These are phyloP conservation scores for Cercospora janseana DNA, from an alignment of 2,329 filamentous ascomycete genomes.

Conservation along the genomic window DNA sequence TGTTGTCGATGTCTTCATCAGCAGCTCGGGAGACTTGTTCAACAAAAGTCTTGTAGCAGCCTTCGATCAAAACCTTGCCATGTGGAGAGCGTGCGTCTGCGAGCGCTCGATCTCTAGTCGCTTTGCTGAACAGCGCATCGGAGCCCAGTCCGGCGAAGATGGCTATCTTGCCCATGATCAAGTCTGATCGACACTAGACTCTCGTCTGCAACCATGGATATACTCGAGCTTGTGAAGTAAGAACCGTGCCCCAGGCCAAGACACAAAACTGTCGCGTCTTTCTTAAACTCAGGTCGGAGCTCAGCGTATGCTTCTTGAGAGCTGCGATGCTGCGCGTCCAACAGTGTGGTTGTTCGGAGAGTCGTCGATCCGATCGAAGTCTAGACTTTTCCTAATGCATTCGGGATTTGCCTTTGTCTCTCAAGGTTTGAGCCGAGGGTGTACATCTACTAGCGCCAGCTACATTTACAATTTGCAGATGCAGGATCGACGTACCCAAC, in stretches of 20 bases:
- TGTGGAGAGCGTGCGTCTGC: conserved; percentile 5
- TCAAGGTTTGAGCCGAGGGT: conserved; percentile 6
- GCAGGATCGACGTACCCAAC: too few species aligned
- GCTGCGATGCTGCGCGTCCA: too few species aligned
- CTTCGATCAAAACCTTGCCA: conserved; percentile 13
- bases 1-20: neutral
- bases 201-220: neutral
- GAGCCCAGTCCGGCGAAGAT: conserved; percentile 18
- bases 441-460: neutral
- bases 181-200: neutral
- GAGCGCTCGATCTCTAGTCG: conserved; percentile 9
- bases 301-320: too few species aligned
- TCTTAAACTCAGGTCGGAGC: too few species aligned
- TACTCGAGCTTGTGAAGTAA: neutral
- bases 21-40: conserved; percentile 3
- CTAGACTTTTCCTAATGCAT: conserved; percentile 7
- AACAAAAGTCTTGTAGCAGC: conserved; percentile 10
- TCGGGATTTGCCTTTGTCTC: conserved; percentile 2
- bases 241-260: too few species aligned
- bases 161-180: conserved; percentile 11
- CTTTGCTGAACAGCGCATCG: conserved; percentile 13
- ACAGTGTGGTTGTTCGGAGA: too few species aligned
- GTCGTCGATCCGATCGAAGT: conserved; percentile 5
- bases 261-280: too few species aligned
- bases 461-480: too few species aligned